A percentile compares a stretch with the other conserved stretches of the same genome.
phyloP scores from a whole-genome alignment of 139 green algal species.

The Micractinium conductrix region DNA sequence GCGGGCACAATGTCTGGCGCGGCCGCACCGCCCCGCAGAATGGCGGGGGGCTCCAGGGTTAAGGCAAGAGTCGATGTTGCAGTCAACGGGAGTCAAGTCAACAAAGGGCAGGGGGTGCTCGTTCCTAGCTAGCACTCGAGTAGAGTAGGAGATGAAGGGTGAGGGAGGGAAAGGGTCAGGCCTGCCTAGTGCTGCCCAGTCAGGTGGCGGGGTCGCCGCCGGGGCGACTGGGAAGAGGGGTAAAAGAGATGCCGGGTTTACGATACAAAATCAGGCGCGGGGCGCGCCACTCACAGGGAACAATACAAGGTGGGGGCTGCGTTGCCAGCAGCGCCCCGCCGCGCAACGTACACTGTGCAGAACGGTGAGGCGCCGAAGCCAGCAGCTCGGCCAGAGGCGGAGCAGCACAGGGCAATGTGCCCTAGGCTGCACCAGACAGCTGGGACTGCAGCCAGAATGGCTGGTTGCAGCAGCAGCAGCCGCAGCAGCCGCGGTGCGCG shows the following conservation, averaged over 20 bases:
- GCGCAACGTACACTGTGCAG: background rate
- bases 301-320: too few relatives aligned
- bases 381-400: too few relatives aligned
- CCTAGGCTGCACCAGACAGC: background rate
- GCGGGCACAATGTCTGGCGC: background rate
- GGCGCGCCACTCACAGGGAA: too few relatives aligned
- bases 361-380: background rate
- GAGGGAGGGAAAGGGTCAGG: background rate
- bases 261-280: background rate
- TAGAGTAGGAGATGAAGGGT: background rate
- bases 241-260: background rate
- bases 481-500: too few relatives aligned
- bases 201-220: too few relatives aligned
- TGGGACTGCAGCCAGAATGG: background rate
- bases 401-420: background rate
- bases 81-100: conserved; percentile 6
- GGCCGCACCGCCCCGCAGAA: background rate
- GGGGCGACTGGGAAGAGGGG: background rate
- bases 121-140: background rate
- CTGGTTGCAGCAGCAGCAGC: background rate
- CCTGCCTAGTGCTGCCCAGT: too few relatives aligned
- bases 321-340: too few relatives aligned
- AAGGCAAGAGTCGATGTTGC: too few relatives aligned
- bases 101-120: too few relatives aligned
- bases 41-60: background rate